Evolutionary conservation across 73 alveolate genomes (phyloP).

Genomic region (Paraurostyla sp.): DNA sequence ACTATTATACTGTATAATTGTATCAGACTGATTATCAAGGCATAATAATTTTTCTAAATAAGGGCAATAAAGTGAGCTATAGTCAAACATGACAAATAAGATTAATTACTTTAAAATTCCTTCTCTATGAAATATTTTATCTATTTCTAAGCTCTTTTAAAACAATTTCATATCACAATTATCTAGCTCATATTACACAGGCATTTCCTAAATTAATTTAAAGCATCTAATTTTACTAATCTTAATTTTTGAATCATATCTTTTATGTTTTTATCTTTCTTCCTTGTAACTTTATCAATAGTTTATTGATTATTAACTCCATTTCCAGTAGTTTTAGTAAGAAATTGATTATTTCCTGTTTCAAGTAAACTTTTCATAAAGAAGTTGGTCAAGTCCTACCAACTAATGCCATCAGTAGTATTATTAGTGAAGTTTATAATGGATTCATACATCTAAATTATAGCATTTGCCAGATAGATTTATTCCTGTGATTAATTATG

Average conservation of each 20-base stretch:
- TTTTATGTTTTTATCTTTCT: background rate
- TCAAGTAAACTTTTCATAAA: slow-evolving; percentile 29
- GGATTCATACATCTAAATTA: slow-evolving; percentile 23
- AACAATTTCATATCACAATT: slow-evolving; percentile 7
- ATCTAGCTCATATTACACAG: background rate
- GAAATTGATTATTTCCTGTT: background rate
- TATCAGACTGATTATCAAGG: slow-evolving; percentile 17
- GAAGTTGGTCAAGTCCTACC: slow-evolving; percentile 29
- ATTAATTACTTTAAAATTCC: slow-evolving; percentile 12
- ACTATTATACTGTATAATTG: background rate
- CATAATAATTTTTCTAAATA: background rate
- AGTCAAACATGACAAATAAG: background rate
- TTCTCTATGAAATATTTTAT: slow-evolving; percentile 36
- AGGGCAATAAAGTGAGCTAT: slow-evolving; percentile 33
- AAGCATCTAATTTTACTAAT: background rate
- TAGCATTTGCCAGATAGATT: slow-evolving; percentile 29
- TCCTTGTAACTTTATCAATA: slow-evolving; percentile 3
- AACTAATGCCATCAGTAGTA: background rate
- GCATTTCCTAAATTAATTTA: slow-evolving; percentile 19
- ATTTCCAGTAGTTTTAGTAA: background rate
- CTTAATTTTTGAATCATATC: slow-evolving; percentile 36
- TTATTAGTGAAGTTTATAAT: background rate
- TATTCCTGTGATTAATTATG: slow-evolving; percentile 30
- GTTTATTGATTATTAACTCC: background rate
- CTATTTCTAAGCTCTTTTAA: slow-evolving; percentile 13